phyloP scores from a whole-genome alignment of 2,329 filamentous ascomycete genomes.

The Aspergillus calidoustus region DNA sequence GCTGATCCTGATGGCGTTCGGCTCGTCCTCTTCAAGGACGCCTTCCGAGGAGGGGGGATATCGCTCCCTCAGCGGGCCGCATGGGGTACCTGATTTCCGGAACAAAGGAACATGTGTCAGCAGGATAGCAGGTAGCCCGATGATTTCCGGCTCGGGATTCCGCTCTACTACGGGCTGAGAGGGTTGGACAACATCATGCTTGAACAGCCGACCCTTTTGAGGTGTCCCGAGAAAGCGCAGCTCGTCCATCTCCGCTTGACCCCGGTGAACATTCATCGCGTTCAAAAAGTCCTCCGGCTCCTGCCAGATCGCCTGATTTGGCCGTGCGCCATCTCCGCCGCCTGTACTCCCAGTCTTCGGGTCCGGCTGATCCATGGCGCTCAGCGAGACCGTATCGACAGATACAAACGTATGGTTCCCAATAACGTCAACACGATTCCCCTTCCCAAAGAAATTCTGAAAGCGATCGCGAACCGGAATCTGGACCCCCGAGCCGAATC shows the following conservation, averaged over 20 bases:
- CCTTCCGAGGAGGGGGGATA: slow-evolving; percentile 73
- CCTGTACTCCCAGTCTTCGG: slow-evolving; percentile 50
- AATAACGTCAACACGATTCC: slow-evolving; percentile 88
- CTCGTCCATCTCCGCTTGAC: slow-evolving; percentile 70
- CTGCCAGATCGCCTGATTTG: slow-evolving; percentile 68
- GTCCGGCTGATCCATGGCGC: slow-evolving; percentile 67
- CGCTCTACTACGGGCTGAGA: slow-evolving; percentile 46
- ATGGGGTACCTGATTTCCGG: slow-evolving; percentile 79
- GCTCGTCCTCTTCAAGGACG: slow-evolving; percentile 62
- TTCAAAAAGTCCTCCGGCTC: slow-evolving; percentile 78
- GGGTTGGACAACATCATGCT: slow-evolving; percentile 65
- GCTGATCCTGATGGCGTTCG: slow-evolving; percentile 77
- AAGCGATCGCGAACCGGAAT: slow-evolving; percentile 80
- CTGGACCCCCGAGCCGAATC: slow-evolving; percentile 86
- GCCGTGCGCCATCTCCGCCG: slow-evolving; percentile 55
- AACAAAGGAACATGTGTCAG: slow-evolving; percentile 92
- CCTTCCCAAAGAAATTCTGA: slow-evolving; percentile 83
- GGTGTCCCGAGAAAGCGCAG: slow-evolving; percentile 68
- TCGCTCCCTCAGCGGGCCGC: slow-evolving; percentile 82
- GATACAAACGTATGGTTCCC: slow-evolving; percentile 96
- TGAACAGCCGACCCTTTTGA: slow-evolving; percentile 59
- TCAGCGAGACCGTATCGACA: slow-evolving; percentile 85
- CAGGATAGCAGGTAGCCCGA: slow-evolving; percentile 81
- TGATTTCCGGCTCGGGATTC: slow-evolving; percentile 28
- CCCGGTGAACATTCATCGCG: slow-evolving; percentile 66